A percentile compares a stretch with the other conserved stretches of the same genome.
Conservation (phyloP, 129 eudicot genomes). For the Lonicera japonica region DNA sequence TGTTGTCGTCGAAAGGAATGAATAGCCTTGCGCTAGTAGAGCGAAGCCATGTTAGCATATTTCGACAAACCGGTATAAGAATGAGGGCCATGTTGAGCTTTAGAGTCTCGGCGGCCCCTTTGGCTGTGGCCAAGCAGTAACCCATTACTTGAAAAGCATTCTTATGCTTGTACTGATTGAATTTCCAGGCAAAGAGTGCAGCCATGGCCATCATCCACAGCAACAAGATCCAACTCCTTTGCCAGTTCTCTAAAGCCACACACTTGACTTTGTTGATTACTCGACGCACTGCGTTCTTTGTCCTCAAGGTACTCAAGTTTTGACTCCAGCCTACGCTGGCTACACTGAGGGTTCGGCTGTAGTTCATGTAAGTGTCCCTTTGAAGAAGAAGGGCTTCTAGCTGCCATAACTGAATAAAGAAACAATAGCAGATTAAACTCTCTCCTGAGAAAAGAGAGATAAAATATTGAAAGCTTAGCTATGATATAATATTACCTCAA, state of each 20-base stretch:
- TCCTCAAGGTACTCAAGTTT: conserved; percentile 39
- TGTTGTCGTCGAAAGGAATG: conserved; percentile 82
- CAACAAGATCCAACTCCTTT: conserved; percentile 69
- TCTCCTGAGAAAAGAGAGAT: conserved; percentile 1
- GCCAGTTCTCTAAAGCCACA: conserved; percentile 71
- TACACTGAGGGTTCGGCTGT: conserved; percentile 74
- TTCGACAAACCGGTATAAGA: conserved; percentile 87
- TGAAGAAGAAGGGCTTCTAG: conserved; percentile 86
- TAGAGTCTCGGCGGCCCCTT: conserved; percentile 97
- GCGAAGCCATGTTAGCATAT: conserved; percentile 64
- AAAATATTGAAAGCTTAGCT: not conserved
- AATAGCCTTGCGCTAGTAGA: conserved; percentile 73
- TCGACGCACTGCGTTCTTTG: conserved; percentile 30
- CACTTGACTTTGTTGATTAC: conserved; percentile 31
- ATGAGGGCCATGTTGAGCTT: conserved; percentile 96
- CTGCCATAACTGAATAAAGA: conserved; percentile 84
- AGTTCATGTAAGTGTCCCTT: conserved; percentile 77
- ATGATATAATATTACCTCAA: conserved; percentile 55
- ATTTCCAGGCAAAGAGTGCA: conserved; percentile 82
- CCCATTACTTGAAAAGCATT: conserved; percentile 94
- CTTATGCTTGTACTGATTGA: conserved; percentile 54
- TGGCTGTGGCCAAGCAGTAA: conserved; percentile 78
- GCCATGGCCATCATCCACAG: conserved; percentile 71
- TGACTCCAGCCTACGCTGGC: conserved; percentile 83
- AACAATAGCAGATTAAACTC: not conserved